A percentile compares a stretch with the other conserved stretches of the same genome.
These are phyloP conservation scores for Tinospora cordifolia DNA, from an alignment of 164 flowering plant genomes.

Conservation along the genomic window DNA sequence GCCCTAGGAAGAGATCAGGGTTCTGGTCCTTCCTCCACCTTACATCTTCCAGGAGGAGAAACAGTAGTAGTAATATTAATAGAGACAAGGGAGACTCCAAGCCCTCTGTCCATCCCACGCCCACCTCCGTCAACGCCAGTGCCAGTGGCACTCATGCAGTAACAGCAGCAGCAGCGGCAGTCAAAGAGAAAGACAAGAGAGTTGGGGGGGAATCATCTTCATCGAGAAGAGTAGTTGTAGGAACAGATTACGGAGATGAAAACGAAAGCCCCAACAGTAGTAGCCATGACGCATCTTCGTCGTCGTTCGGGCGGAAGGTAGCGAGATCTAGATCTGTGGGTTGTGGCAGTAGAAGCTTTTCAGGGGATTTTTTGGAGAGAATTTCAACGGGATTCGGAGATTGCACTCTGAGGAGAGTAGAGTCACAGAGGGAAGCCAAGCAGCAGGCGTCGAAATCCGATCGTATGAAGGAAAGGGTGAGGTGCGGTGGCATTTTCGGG, in stretches of 20 bases:
- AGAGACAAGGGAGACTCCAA: slow-evolving; percentile 7
- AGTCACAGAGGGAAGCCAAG: slow-evolving; percentile 80
- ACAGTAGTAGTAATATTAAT: slow-evolving; percentile 3
- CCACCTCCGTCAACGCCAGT: not conserved
- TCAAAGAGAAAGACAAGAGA: slow-evolving; percentile 1
- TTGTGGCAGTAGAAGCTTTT: slow-evolving; percentile 92
- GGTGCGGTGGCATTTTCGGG: slow-evolving; percentile 85
- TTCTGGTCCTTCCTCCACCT: slow-evolving; percentile 81
- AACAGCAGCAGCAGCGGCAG: too few relatives aligned
- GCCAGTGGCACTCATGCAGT: slow-evolving; percentile 2
- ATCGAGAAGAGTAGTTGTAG: not conserved
- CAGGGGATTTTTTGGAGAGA: slow-evolving; percentile 84
- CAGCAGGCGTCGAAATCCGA: slow-evolving; percentile 4
- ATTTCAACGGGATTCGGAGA: slow-evolving; percentile 89
- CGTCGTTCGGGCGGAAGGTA: slow-evolving; percentile 69
- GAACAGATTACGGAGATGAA: slow-evolving; percentile 18
- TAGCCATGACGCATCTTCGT: slow-evolving; percentile 24
- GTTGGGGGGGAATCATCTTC: slow-evolving; percentile 14
- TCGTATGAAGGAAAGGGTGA: slow-evolving; percentile 55
- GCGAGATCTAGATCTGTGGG: slow-evolving; percentile 96
- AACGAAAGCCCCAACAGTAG: slow-evolving; percentile 38
- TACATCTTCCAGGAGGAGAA: slow-evolving; percentile 19
- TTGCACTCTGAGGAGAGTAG: slow-evolving; percentile 78
- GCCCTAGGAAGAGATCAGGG: slow-evolving; percentile 36
- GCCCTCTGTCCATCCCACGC: slow-evolving; percentile 13